Base-by-base conservation (phyloP, 345 rosid genomes). In the Orychophragmus violaceus region DNA sequence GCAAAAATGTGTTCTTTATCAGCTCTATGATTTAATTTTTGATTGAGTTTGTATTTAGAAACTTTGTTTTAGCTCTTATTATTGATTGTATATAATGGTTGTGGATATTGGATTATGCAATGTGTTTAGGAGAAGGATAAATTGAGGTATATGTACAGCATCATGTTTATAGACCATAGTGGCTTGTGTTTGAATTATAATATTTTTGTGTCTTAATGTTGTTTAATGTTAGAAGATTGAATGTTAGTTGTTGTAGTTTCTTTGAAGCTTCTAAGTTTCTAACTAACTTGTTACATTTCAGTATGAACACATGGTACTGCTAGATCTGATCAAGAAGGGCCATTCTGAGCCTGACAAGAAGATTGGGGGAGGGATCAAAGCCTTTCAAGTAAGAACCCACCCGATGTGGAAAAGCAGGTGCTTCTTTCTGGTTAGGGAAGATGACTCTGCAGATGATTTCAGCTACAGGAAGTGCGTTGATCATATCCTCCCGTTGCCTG, bases 381-480 rank as follows among this genome's bases (percentile, higher is more conserved):
- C 87, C 42, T 88, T 91, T 72, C 91, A 90, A 80, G 81, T 94
- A 19, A 81, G 82, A 32, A 76, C 32, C 19, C 99, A 94, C 72
- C 97, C 97, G 6, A 79, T 22, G 60, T 91, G 77, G 78, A 85
- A 88, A 74, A 91, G 91, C 46, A 61, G 81, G 48, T 91, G 97
- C 71, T 89, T 91, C 84, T 94, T 88, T 80, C 74, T 91, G 32
- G 48, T 91, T 11, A 85, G 95, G 81, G 85, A 82, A 49, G 97
- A 94, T 22, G 88, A 74, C 10, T 48, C 84, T 2, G 71, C 78
- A 16, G 96, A 91, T 18, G 99, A 94, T 82, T 94, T 94, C 82
- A 88, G 96, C 87, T 94, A 87, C 78, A 86, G 93, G 83, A 90
- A 94, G 82, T 94, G 97, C 66, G 95, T 94, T 59, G 91, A 94